Evolutionary conservation across 2,329 filamentous ascomycete genomes (phyloP).

Genomic region (Nannizziopsis barbatae): DNA sequence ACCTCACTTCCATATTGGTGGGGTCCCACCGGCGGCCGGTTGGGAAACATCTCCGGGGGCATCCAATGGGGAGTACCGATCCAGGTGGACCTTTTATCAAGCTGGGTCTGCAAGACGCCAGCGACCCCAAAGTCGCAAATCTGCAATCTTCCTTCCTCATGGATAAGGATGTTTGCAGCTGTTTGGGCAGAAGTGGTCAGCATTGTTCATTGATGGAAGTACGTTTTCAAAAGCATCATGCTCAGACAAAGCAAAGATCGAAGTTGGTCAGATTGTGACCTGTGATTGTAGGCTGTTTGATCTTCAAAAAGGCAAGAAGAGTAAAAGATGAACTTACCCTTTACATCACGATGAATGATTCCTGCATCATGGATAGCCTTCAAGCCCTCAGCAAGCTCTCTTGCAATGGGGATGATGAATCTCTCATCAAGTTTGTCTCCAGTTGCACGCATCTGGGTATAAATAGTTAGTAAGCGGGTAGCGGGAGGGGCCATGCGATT

Average conservation of each 20-base stretch:
- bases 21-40: conserved; percentile 23
- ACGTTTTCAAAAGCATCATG: neutral
- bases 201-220: conserved; percentile 1
- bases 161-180: conserved; percentile 53
- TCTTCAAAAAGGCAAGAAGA: neutral
- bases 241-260: neutral
- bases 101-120: conserved; percentile 48
- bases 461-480: neutral
- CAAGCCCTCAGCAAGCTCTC: conserved; percentile 51
- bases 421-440: conserved; percentile 45
- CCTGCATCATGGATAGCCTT: conserved; percentile 55
- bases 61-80: conserved; percentile 58
- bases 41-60: conserved; percentile 48
- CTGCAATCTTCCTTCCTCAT: conserved; percentile 51
- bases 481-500: neutral
- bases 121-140: conserved; percentile 58
- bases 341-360: conserved; percentile 55
- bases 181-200: neutral
- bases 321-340: conserved; percentile 35
- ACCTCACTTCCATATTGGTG: conserved; percentile 40
- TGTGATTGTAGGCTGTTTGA: neutral
- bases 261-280: neutral
- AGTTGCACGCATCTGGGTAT: conserved; percentile 37
- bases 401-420: conserved; percentile 53
- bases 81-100: conserved; percentile 53